Base-by-base conservation (phyloP, 2,329 filamentous ascomycete species). In the Aspergillus calidoustus region DNA sequence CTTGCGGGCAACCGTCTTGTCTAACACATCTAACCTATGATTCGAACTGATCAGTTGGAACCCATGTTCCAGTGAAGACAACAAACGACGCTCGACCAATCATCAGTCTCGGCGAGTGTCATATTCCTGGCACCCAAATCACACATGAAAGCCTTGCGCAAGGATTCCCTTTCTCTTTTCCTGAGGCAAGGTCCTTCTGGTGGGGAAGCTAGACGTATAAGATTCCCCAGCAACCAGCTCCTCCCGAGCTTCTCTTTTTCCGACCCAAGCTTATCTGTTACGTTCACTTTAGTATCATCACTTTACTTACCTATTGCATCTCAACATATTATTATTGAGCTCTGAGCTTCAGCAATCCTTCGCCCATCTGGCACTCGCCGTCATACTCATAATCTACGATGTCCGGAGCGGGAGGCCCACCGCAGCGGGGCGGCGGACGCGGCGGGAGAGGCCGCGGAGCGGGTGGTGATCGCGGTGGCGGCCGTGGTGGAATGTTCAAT, bases 401-500 rank as follows among this genome's bases (percentile, higher is more conserved):
- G 65, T 69, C 65, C 13, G 53, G 57, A 28, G 57, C 53, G 17
- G 61, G 66, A 59, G 66, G 64, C 57, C 49, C 54, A 49, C 58
- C 63, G 7, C 62, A 64, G 25, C 62, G 61, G 23, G 66, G 67
- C 56, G 34, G 54, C 56, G 34, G 54, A 19, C 17, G 52, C 17
- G 41, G 54, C 46, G 54, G 54, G 30, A 54, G 23, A 31, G 22
- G 64, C 22, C 64, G 66, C 48, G 60, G 65, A 13, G 64, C 65
- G 17, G 53, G 68, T 60, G 38, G 57, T 9, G 56, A 48, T 59
- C 49, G 57, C 4, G 56, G 56, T 31, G 66, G 68, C 22, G 64
- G 65, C 47, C 65, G 72, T 50, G 68, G 66, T 52, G 53, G 71
- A 6, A 68, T 64, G 5, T 53, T 62, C 25, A 61, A 54, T 11